phyloP scores from a whole-genome alignment of 1,284 basidiomycete species.

The Dichomitus squalens region DNA sequence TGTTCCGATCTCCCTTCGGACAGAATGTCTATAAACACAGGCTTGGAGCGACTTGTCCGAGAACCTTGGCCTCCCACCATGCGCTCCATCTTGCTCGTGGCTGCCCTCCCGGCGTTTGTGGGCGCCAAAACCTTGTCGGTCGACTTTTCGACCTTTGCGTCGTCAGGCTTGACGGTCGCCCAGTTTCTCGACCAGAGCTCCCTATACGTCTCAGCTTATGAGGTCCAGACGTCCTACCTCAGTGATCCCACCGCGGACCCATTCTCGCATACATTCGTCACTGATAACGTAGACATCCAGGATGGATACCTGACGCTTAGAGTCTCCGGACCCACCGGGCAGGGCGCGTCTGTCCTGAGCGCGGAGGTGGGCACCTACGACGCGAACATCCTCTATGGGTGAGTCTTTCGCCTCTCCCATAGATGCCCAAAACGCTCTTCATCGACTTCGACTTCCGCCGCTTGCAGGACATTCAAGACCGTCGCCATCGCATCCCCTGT shows the following conservation, averaged over 20 bases:
- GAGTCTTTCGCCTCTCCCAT: too few species aligned
- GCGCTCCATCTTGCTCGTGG: background rate
- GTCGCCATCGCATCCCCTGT: background rate
- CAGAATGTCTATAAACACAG: too few species aligned
- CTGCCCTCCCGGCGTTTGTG: background rate
- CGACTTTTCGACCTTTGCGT: slow-evolving; percentile 1
- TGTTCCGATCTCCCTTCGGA: too few species aligned
- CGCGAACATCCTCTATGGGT: background rate
- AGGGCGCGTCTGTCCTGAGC: background rate
- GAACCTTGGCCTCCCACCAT: too few species aligned
- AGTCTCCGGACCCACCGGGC: background rate
- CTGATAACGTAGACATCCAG: background rate
- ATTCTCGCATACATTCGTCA: background rate
- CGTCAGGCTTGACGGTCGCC: background rate
- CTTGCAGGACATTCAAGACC: slow-evolving; percentile 1
- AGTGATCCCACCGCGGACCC: background rate
- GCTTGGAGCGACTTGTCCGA: too few species aligned
- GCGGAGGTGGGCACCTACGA: slow-evolving; percentile 1
- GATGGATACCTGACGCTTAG: slow-evolving; percentile 1
- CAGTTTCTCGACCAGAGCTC: slow-evolving; percentile 1
- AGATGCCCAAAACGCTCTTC: too few species aligned
- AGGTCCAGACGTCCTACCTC: background rate
- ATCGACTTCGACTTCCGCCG: background rate
- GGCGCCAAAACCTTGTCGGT: background rate
- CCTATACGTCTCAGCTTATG: background rate